Percentiles rank a stretch among this genome's conserved stretches.
Conservation (phyloP, 345 rosid genomes). For the Clausena lansium region DNA sequence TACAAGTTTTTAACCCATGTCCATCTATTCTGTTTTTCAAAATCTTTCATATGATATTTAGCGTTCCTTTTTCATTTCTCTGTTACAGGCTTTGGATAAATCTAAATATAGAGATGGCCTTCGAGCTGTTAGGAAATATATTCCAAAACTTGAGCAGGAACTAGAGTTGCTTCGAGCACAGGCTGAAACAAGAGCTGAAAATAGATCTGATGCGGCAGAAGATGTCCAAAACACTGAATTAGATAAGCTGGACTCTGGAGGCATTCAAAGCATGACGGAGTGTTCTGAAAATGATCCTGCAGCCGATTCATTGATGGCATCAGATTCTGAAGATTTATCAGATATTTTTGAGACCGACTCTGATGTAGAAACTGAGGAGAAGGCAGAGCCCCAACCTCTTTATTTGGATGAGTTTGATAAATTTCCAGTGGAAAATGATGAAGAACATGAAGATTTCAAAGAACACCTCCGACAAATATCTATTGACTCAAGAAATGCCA, state of each 20-base stretch:
- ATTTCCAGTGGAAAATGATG: constrained; percentile 44
- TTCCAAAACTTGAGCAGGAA: constrained; percentile 88
- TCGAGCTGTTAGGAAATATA: constrained; percentile 65
- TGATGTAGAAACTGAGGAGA: constrained; percentile 49
- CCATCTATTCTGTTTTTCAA: background rate
- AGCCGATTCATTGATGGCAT: constrained; percentile 36
- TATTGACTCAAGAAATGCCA: constrained; percentile 20
- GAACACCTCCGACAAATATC: constrained; percentile 48
- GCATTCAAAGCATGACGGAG: constrained; percentile 32
- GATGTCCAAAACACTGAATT: constrained; percentile 17
- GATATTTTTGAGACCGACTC: constrained; percentile 88
- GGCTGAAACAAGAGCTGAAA: constrained; percentile 32
- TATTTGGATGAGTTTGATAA: constrained; percentile 73
- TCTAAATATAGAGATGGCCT: constrained; percentile 83
- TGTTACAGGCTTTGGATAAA: constrained; percentile 66
- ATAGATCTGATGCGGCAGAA: constrained; percentile 17
- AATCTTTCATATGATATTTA: background rate
- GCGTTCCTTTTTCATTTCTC: background rate
- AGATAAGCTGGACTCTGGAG: background rate
- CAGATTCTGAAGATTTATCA: constrained; percentile 76
- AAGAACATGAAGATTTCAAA: constrained; percentile 52
- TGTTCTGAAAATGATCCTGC: constrained; percentile 40
- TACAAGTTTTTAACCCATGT: background rate
- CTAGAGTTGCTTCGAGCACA: constrained; percentile 68
- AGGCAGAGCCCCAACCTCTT: constrained; percentile 40